phyloP scores from a whole-genome alignment of 2,329 filamentous ascomycete species.

The Blastomyces gilchristii region DNA sequence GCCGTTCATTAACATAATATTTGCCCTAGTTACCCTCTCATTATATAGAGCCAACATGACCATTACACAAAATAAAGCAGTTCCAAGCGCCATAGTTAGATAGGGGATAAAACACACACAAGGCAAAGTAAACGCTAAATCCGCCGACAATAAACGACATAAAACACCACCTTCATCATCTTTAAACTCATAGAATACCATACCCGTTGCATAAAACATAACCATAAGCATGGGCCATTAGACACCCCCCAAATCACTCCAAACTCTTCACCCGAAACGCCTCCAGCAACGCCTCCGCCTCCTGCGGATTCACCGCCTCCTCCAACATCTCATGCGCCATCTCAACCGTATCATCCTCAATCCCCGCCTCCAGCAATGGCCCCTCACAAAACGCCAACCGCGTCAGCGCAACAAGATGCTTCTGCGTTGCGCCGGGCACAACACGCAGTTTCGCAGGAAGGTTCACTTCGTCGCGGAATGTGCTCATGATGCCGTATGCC shows the following conservation, averaged over 20 bases:
- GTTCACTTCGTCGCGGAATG: constrained; percentile 54
- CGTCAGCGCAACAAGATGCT: constrained; percentile 70
- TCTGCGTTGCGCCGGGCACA: constrained; percentile 64
- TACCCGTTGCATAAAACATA: neutral
- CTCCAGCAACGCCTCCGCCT: constrained; percentile 51
- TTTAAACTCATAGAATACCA: neutral
- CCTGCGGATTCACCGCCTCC: constrained; percentile 67
- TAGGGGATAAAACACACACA: neutral
- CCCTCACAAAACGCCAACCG: constrained; percentile 79
- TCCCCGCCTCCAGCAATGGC: constrained; percentile 62
- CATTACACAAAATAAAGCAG: neutral
- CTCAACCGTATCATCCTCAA: constrained; percentile 68
- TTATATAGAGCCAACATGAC: neutral
- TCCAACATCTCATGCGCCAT: constrained; percentile 75
- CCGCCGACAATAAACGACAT: neutral
- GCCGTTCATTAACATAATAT: neutral
- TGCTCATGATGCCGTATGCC: constrained; percentile 49
- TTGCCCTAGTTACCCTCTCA: neutral
- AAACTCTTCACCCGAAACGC: constrained; percentile 28
- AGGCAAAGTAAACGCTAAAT: neutral
- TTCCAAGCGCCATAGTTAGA: neutral
- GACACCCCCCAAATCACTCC: neutral
- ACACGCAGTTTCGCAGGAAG: constrained; percentile 61
- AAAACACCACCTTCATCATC: neutral
- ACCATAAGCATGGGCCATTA: neutral